Conservation (phyloP, 257 asterid genomes). For the Petunia secreta region DNA sequence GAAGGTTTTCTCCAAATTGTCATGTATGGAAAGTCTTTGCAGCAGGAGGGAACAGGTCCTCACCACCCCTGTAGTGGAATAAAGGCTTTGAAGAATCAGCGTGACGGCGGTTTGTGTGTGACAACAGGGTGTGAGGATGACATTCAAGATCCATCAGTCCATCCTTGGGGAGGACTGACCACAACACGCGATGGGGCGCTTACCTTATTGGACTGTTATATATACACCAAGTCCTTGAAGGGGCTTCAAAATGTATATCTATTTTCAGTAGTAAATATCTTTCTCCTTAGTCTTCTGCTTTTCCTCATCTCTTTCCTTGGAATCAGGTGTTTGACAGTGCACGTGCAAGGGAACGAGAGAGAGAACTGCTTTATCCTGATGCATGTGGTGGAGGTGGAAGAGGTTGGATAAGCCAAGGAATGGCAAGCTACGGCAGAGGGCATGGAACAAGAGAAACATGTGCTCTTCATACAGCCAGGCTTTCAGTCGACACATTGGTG, state of each 20-base stretch:
- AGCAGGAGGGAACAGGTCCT: slow-evolving; percentile 61
- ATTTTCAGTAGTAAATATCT: slow-evolving; percentile 20
- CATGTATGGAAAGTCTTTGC: slow-evolving; percentile 87
- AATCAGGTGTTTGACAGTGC: slow-evolving; percentile 95
- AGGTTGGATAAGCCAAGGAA: slow-evolving; percentile 99
- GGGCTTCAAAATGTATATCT: slow-evolving; percentile 82
- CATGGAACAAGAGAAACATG: slow-evolving; percentile 97
- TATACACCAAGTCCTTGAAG: slow-evolving; percentile 68
- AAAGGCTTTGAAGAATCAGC: slow-evolving; percentile 46
- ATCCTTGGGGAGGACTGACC: slow-evolving; percentile 98
- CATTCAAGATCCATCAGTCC: slow-evolving; percentile 85
- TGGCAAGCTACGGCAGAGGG: slow-evolving; percentile 78
- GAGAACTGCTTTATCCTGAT: slow-evolving; percentile 95
- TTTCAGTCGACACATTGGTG: slow-evolving; percentile 93
- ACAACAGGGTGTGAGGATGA: slow-evolving; percentile 62
- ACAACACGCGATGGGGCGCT: slow-evolving; percentile 80
- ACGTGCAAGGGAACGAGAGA: slow-evolving; percentile 92
- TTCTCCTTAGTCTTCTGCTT: not conserved
- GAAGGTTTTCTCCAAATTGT: slow-evolving; percentile 93
- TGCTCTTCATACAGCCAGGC: slow-evolving; percentile 97
- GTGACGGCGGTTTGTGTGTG: slow-evolving; percentile 44
- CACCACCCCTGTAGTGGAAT: slow-evolving; percentile 40
- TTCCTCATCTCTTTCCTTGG: slow-evolving; percentile 31
- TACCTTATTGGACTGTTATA: slow-evolving; percentile 87
- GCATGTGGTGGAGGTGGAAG: slow-evolving; percentile 99